Percentiles rank a stretch among this genome's conserved stretches.
These are phyloP conservation scores for Xylaria sp. DNA, from an alignment of 2,329 filamentous ascomycete genomes.

Conservation along the genomic window DNA sequence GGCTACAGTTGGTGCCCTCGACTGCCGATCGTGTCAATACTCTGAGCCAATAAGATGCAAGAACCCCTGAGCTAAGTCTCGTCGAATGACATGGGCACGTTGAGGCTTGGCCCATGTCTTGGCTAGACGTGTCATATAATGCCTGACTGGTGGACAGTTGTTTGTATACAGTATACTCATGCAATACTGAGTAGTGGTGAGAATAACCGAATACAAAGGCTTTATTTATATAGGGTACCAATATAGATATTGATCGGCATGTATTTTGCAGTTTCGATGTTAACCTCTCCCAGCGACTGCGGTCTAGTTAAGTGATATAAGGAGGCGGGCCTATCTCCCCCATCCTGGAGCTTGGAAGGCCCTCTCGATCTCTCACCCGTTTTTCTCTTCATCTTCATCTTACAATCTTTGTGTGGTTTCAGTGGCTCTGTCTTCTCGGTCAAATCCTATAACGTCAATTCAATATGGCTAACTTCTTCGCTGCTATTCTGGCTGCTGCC, in stretches of 20 bases:
- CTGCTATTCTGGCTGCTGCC: constrained; percentile 37
- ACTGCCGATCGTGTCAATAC: constrained; percentile 24
- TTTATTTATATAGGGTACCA: background rate
- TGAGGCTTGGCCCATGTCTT: constrained; percentile 14
- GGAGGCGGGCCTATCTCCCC: constrained; percentile 21
- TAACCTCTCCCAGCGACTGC: background rate
- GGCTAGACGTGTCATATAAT: constrained; percentile 9
- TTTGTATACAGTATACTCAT: background rate
- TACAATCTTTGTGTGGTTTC: constrained; percentile 19
- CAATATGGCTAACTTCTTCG: constrained; percentile 40
- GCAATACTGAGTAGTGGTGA: constrained; percentile 4
- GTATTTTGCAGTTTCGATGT: constrained; percentile 30
- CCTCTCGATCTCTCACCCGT: constrained; percentile 13
- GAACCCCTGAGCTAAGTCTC: constrained; percentile 14
- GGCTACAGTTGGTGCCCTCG: constrained; percentile 17
- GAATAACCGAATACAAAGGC: background rate
- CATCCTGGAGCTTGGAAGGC: constrained; percentile 1
- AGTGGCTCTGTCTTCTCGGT: constrained; percentile 17
- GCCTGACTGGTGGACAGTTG: background rate
- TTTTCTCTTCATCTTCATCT: constrained; percentile 16
- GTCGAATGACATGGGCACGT: background rate
- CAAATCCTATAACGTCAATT: constrained; percentile 13
- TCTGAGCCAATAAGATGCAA: constrained; percentile 13
- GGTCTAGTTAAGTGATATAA: constrained; percentile 33
- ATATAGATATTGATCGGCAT: constrained; percentile 1